Base-by-base conservation (phyloP, 2,329 filamentous ascomycete genomes). In the Penicillium sp. region DNA sequence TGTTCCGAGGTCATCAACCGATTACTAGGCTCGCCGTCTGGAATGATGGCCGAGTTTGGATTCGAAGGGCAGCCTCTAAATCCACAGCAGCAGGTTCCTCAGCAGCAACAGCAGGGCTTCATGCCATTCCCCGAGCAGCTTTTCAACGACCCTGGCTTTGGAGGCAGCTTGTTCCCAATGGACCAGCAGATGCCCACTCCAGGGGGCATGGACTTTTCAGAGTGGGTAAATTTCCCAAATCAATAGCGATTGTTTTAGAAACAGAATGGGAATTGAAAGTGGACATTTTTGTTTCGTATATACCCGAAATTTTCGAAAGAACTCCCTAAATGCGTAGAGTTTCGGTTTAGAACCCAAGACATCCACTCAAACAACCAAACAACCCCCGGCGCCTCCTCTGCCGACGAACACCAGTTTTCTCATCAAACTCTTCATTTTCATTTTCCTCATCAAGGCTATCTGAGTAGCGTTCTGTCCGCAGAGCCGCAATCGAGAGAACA, bases 401-500 rank as follows among this genome's bases (percentile, higher is more conserved):
- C 5, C 16, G n/a, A 7, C 16, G 16, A 36, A 31, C 22, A 22
- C 18, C 46, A 10, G 31, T 27, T 27, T 59, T 57, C 28, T 59
- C 54, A 48, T 59, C 48, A 16, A 59, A 27, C 33, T 42, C 20
- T 9, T 46, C 9, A 38, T 57, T 33, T 28, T 48, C 40, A 14
- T 38, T n/a, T 16, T 49, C 45, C 10, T 50, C 50, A 33, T 48
- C 28, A 10, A 54, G 52, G 6, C 53, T 28, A 55, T 58, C 58
- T 13, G 51, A 14, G 30, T 60, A 60, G 11, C 44, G 41, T 18
- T 57, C 55, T 4, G 31, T 51, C 28, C 58, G 50, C 16, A 76
- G 63, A 8, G 80, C 81, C 11, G 79, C 76, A 51, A 87, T 81
- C 1, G 80, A 82, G 27, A 69, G 69, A 51, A 88, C 69, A 1